Base-by-base conservation (phyloP, 441 rosid genomes). In the Sinapis alba region DNA sequence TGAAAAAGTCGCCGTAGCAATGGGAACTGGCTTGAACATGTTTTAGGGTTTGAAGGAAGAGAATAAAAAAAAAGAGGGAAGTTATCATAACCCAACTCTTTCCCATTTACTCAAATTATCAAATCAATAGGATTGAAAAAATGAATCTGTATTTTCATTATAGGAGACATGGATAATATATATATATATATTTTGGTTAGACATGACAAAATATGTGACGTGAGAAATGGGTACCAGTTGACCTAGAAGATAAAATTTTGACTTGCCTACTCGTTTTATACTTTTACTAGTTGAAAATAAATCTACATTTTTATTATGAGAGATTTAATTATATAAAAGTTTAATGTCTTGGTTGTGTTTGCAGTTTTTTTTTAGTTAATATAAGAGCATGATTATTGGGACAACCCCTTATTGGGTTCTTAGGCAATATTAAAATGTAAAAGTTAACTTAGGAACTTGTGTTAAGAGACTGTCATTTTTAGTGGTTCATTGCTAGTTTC, bases 1-100 rank as follows among this genome's bases (percentile, higher is more conserved):
- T 20, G 32, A 9, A 53, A 36, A 68, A 68, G n/a, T 68, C 62
- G 9, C 62, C 72, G 32, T 68, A 68, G 51, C 72, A 68, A 4
- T 0, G 4, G 32, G 2, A 8, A 23, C 51, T 4, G 62, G 72
- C 63, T 5, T 68, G 63, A 68, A 34, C 63, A 36, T 21, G 6
- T 19, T 36, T 34, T 21, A n/a, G 50, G 72, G 32, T 68, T 15
- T 65, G 69, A 19, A 68, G 16, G 32, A 57, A 57, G 11, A 54
- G 53, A 5, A 53, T 19, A 28, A 54, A 12, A 23, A 68, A 28
- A n/a, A 21, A 34, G 6, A 15, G 63, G 51, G 32, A 13, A n/a
- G 50, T 47, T 10, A 4, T 27, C 58, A 47, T 27, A 26, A 65
- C 10, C 4, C 32, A 26, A 16, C 41, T 65, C 26, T 26, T 26